Evolutionary conservation across 306 rosid species (phyloP).

Genomic region (Rosa persica): DNA sequence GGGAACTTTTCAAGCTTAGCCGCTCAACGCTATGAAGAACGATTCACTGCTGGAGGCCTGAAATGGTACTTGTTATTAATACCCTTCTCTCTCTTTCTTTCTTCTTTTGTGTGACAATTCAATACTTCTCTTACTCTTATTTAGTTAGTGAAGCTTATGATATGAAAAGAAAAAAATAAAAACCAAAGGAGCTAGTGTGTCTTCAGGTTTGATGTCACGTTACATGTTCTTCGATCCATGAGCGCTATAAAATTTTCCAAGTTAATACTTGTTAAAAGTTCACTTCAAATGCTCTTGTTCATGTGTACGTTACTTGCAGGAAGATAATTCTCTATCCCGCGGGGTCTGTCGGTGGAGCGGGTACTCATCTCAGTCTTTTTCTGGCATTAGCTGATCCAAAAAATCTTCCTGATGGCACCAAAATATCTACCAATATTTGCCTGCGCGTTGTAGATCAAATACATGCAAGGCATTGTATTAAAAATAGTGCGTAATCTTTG

Average conservation of each 20-base stretch:
- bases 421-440: constrained; percentile 35
- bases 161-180: too few species aligned
- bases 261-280: neutral
- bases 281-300: neutral
- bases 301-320: neutral
- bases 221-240: neutral
- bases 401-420: constrained; percentile 29
- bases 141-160: too few species aligned
- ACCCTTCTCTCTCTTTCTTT: neutral
- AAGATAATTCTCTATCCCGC: neutral
- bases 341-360: constrained; percentile 15
- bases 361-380: constrained; percentile 35
- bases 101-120: neutral
- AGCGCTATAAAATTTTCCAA: neutral
- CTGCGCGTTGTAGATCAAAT: constrained; percentile 46
- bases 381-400: constrained; percentile 28
- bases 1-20: neutral
- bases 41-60: neutral
- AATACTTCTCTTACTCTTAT: too few species aligned
- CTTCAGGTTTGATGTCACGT: too few species aligned
- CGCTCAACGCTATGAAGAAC: neutral
- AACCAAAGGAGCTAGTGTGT: too few species aligned
- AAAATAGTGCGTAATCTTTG: neutral
- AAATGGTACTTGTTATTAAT: neutral
- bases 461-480: constrained; percentile 13